Conservation (phyloP, 2,329 filamentous ascomycete genomes). For the Calonectria leucothoes region DNA sequence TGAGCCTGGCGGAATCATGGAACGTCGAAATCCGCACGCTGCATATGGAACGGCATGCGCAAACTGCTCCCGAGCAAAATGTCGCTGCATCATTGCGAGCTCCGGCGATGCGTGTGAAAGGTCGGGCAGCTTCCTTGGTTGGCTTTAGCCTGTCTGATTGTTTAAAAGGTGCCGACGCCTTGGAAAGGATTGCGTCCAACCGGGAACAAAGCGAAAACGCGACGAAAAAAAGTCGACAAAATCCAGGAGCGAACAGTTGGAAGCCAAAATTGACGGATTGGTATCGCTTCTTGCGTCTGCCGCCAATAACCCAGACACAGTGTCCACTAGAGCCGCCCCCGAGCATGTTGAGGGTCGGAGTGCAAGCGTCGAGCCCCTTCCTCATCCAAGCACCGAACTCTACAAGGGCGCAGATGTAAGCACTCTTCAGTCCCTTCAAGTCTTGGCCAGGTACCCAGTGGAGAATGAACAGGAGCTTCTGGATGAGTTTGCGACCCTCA, state of each 20-base stretch:
- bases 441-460: background rate
- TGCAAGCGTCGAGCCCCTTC: background rate
- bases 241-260: background rate
- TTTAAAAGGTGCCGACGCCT: background rate
- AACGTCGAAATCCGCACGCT: background rate
- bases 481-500: background rate
- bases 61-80: conserved; percentile 3
- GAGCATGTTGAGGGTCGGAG: background rate
- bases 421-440: background rate
- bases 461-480: background rate
- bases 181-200: conserved; percentile 1
- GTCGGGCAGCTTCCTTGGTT: background rate
- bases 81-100: background rate
- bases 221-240: background rate
- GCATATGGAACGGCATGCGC: conserved; percentile 1
- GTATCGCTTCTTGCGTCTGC: background rate
- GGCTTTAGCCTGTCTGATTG: background rate
- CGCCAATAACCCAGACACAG: background rate
- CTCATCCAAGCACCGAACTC: background rate
- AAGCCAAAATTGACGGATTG: conserved; percentile 9
- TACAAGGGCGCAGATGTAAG: background rate
- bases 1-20: background rate
- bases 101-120: background rate
- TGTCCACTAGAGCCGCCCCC: background rate
- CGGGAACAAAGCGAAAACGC: conserved; percentile 2